phyloP scores from a whole-genome alignment of 768 basidiomycete genomes.

The Russula emetica region DNA sequence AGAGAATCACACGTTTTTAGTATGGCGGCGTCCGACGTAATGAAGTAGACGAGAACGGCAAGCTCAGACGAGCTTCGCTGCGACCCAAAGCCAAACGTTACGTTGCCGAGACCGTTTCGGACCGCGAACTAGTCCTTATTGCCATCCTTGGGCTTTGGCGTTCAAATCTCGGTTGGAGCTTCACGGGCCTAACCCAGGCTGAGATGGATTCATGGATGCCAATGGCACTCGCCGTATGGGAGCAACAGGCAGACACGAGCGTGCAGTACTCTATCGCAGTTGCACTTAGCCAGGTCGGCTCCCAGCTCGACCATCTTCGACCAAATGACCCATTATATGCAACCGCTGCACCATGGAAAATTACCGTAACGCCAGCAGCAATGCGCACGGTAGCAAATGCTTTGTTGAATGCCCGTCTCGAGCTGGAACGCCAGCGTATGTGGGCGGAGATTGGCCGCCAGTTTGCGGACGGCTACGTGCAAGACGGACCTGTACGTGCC shows the following conservation, averaged over 20 bases:
- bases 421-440: constrained; percentile 59
- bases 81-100: constrained; percentile 61
- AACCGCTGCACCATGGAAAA: constrained; percentile 44
- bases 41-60: constrained; percentile 58
- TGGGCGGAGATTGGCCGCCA: constrained; percentile 55
- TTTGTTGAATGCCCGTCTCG: constrained; percentile 54
- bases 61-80: constrained; percentile 46
- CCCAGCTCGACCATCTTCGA: constrained; percentile 43
- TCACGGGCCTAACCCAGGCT: constrained; percentile 41
- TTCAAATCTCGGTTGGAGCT: constrained; percentile 49
- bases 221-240: constrained; percentile 52
- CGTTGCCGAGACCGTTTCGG: constrained; percentile 55
- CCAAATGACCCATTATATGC: constrained; percentile 38
- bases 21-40: constrained; percentile 48
- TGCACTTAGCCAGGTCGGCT: constrained; percentile 45
- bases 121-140: constrained; percentile 66
- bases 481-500: constrained; percentile 18
- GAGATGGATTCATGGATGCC: constrained; percentile 48
- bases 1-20: constrained; percentile 33
- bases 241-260: constrained; percentile 55
- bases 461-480: constrained; percentile 50
- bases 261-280: constrained; percentile 59
- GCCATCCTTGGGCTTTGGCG: constrained; percentile 70
- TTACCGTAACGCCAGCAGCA: constrained; percentile 33
- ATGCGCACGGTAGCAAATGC: constrained; percentile 51